Base-by-base conservation (phyloP, 768 basidiomycete genomes). In the Rhodotorula diobovata region DNA sequence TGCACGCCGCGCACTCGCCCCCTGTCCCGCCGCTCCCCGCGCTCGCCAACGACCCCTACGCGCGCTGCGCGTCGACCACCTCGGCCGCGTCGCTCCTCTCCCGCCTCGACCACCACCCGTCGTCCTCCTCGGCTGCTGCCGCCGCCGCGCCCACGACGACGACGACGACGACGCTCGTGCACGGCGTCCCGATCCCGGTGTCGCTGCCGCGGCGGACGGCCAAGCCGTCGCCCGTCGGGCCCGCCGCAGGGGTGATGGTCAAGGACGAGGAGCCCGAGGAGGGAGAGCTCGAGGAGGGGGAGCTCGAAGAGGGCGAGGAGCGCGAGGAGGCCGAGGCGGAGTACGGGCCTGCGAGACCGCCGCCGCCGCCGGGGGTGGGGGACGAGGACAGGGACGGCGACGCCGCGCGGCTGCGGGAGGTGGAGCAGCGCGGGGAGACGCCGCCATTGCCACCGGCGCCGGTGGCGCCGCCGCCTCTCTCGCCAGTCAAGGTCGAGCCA, bases 121-220 rank as follows among this genome's bases (percentile, higher is more conserved):
- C 41, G 41, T 18, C 14, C 41, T 18, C 14, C 41, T 15, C 41
- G 41, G 41, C 41, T 12, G 14, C 41, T 15, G n/a, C n/a, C n/a
- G n/a, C n/a, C n/a, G 30, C 34, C 50, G 61, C 51, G 9, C 28
- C n/a, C 34, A 18, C 25, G 50, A 8, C 50, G 18, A 11, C 55
- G 35, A 18, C 12, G 37, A 25, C 54, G 23, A 1, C 61, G 11
- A 25, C 28, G 10, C 41, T 64, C 54, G 63, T 64, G 14, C 30
- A 64, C 46, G 63, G 63, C 54, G 63, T 56, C 30, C 63, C 54
- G 9, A 35, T 64, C 34, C 63, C 63, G 4, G 63, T 54, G 5
- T 45, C 41, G 11, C 32, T 64, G 7, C 54, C 63, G 4, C 21
- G 41, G 1, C n/a, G 63, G 25, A 39, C 54, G 32, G 9, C 4